phyloP scores from a whole-genome alignment of 371 early-diverging fungal species.

The Apophysomyces ossiformis region DNA sequence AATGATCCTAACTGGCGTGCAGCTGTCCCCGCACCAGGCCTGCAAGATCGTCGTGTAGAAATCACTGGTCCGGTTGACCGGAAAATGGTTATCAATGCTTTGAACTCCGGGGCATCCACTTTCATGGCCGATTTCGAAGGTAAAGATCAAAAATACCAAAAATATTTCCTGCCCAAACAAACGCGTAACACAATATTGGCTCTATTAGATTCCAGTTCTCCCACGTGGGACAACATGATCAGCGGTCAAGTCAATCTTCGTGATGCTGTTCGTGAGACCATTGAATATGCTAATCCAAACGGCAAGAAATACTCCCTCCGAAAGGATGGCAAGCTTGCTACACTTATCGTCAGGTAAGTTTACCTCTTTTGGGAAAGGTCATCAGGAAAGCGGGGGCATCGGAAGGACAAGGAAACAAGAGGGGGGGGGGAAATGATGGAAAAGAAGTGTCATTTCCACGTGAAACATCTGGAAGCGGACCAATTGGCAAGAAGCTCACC shows the following conservation, averaged over 20 bases:
- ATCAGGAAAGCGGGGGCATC: slow-evolving; percentile 5
- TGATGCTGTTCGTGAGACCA: slow-evolving; percentile 87
- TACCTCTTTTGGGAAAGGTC: slow-evolving; percentile 11
- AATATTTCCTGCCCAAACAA: not conserved
- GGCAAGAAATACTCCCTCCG: slow-evolving; percentile 92
- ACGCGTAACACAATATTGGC: slow-evolving; percentile 4
- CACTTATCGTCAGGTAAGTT: slow-evolving; percentile 82
- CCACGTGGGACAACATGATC: slow-evolving; percentile 91
- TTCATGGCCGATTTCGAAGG: slow-evolving; percentile 98
- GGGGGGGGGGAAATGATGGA: not conserved
- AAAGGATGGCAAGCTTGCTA: slow-evolving; percentile 82
- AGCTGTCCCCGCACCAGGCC: slow-evolving; percentile 90
- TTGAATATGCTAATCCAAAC: slow-evolving; percentile 83
- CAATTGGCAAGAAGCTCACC: slow-evolving; percentile 7
- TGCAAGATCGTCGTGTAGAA: slow-evolving; percentile 92
- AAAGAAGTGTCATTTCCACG: slow-evolving; percentile 10
- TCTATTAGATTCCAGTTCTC: slow-evolving; percentile 83
- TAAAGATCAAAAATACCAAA: slow-evolving; percentile 24
- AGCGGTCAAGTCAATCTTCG: slow-evolving; percentile 92
- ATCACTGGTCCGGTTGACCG: slow-evolving; percentile 98
- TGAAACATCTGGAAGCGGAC: slow-evolving; percentile 3
- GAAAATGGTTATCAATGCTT: slow-evolving; percentile 98
- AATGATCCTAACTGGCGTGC: slow-evolving; percentile 89
- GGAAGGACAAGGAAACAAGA: slow-evolving; percentile 2
- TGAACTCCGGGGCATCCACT: slow-evolving; percentile 91